These are phyloP conservation scores for Dendrostoma leiphaemia DNA, from an alignment of 2,329 filamentous ascomycete genomes.

Conservation along the genomic window DNA sequence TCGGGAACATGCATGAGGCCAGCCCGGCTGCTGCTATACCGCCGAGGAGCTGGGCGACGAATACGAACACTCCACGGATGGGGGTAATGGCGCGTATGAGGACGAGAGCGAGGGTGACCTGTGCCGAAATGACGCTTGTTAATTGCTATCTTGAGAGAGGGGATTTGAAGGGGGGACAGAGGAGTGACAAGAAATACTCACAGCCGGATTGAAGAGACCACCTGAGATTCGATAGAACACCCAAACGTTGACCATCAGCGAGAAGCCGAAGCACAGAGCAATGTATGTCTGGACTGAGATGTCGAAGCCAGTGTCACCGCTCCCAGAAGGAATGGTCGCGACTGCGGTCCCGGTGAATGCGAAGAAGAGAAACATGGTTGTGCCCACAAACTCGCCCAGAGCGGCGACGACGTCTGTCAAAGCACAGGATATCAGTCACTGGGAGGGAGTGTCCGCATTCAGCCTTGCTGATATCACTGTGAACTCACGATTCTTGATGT, in stretches of 20 bases:
- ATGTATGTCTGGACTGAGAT: slow-evolving; percentile 32
- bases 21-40: slow-evolving; percentile 42
- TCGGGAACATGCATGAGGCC: slow-evolving; percentile 41
- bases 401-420: slow-evolving; percentile 42
- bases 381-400: slow-evolving; percentile 40
- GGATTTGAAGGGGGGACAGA: no score
- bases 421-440: slow-evolving; percentile 45
- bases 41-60: slow-evolving; percentile 49
- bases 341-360: slow-evolving; percentile 34
- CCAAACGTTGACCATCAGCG: slow-evolving; percentile 47
- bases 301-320: slow-evolving; percentile 16
- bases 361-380: slow-evolving; percentile 43
- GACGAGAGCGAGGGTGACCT: slow-evolving; percentile 50
- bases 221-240: slow-evolving; percentile 47
- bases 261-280: slow-evolving; percentile 40
- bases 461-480: no score
- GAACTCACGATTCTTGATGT: neutral
- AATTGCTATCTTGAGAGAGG: no score
- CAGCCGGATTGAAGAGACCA: slow-evolving; percentile 38
- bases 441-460: no score
- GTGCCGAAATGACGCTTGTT: no score
- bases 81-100: slow-evolving; percentile 47
- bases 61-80: slow-evolving; percentile 43
- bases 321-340: slow-evolving; percentile 22
- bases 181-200: no score